Conservation (phyloP, 2,329 filamentous ascomycete species). For the Byssochlamys sp. region DNA sequence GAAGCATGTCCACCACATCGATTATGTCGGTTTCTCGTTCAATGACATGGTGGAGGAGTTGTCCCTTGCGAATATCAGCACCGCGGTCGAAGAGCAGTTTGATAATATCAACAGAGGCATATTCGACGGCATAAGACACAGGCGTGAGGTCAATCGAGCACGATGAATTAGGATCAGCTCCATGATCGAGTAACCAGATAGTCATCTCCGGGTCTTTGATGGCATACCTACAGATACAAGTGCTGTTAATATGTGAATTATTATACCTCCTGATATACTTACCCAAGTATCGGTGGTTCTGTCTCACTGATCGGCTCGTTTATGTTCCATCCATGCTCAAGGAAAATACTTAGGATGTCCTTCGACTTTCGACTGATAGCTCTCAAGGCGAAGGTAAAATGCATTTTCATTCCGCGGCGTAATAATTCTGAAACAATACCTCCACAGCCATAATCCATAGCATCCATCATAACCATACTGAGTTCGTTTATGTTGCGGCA, state of each 20-base stretch:
- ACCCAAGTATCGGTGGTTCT: neutral
- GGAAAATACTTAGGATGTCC: neutral
- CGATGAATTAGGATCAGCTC: neutral
- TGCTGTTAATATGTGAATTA: neutral
- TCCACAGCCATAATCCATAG: neutral
- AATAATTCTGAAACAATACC: neutral
- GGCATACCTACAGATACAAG: neutral
- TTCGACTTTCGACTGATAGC: neutral
- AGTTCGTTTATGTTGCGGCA: neutral
- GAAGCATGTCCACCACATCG: neutral
- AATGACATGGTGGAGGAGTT: neutral
- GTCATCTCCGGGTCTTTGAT: neutral
- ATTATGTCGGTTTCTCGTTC: neutral
- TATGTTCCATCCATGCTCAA: neutral
- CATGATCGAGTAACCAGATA: neutral
- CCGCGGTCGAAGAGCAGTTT: neutral
- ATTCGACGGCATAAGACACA: neutral
- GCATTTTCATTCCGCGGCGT: neutral
- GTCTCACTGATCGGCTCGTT: neutral
- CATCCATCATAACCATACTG: neutral
- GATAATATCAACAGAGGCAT: neutral
- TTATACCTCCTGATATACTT: neutral
- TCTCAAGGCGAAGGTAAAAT: neutral
- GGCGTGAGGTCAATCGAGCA: neutral
- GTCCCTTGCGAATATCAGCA: neutral